Base-by-base conservation (phyloP, 306 rosid genomes). In the Nissolia schottii region DNA sequence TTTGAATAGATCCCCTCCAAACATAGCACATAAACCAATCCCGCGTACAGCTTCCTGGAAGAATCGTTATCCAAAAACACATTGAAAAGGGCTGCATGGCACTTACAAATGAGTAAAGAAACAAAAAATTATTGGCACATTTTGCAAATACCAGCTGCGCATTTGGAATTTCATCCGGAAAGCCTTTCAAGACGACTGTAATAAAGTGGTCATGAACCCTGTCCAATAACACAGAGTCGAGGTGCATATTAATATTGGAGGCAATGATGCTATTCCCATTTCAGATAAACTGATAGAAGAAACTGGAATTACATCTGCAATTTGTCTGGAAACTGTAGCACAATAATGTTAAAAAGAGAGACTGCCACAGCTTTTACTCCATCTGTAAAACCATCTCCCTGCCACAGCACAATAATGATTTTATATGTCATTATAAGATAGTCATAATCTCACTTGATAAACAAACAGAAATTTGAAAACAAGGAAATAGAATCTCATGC, bases 1-100 rank as follows among this genome's bases (percentile, higher is more conserved):
- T 51, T 66, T 56, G 38, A 59, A 38, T 5, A 25, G 32, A 18
- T 11, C 1, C 27, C 15, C 74, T 27, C 32, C 73, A 37, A 2
- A 59, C 48, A 3, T 12, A 25, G 83, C 79, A 66, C 79, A 73
- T 3, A 65, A 35, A 28, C 83, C 70, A 35, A 79, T 57, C 48
- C 79, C 79, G 38, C 62, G 68, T 4, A 75, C 35, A 79, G 64
- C 78, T 65, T 57, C 64, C 79, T 79, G 63, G 9, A 65, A 51
- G 27, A 25, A 35, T 18, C 45, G 29, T 37, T 18, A 64, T 57
- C 23, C 46, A 23, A 10, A 67, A 56, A 56, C 22, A 19, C 41
- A 31, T n/a, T 56, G 20, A 10, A 32, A 32, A 31, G n/a, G n/a
- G n/a, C n/a, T n/a, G n/a, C n/a, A n/a, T n/a, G n/a, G n/a, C n/a